Conservation (phyloP, 768 basidiomycete species). For the Tricholoma matsutake region DNA sequence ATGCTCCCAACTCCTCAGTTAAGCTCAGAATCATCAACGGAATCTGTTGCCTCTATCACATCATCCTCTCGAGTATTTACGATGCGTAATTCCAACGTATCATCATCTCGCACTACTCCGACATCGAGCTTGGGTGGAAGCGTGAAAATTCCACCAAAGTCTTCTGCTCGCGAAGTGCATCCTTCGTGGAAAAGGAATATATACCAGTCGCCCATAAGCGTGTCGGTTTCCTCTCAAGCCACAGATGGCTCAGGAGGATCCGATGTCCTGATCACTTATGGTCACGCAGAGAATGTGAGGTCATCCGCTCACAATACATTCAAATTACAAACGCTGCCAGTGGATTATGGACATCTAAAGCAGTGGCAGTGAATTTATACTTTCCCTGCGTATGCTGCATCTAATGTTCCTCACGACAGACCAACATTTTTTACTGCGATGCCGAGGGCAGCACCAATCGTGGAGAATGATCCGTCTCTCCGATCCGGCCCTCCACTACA, state of each 20-base stretch:
- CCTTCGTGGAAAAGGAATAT: neutral
- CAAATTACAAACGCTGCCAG: neutral
- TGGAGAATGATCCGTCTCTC: neutral
- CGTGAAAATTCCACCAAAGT: constrained; percentile 15
- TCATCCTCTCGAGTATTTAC: constrained; percentile 29
- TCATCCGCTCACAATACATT: neutral
- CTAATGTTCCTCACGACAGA: neutral
- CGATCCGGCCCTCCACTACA: constrained; percentile 33
- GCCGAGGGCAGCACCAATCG: neutral
- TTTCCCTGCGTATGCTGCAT: neutral
- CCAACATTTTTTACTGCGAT: neutral
- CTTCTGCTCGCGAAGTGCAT: neutral
- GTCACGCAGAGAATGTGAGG: neutral
- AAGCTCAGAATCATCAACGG: constrained; percentile 17
- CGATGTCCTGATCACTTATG: neutral
- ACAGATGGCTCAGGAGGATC: neutral
- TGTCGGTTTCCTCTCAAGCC: constrained; percentile 1
- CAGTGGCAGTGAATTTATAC: neutral
- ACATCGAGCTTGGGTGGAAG: constrained; percentile 26
- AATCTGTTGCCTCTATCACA: constrained; percentile 25
- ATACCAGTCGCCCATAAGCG: neutral
- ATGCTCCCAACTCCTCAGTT: constrained; percentile 12
- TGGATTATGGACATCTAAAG: neutral
- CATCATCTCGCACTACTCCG: constrained; percentile 25
- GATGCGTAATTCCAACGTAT: constrained; percentile 16